Conservation (phyloP, 805 yeast genomes). For the Barnettozyma siamensis region DNA sequence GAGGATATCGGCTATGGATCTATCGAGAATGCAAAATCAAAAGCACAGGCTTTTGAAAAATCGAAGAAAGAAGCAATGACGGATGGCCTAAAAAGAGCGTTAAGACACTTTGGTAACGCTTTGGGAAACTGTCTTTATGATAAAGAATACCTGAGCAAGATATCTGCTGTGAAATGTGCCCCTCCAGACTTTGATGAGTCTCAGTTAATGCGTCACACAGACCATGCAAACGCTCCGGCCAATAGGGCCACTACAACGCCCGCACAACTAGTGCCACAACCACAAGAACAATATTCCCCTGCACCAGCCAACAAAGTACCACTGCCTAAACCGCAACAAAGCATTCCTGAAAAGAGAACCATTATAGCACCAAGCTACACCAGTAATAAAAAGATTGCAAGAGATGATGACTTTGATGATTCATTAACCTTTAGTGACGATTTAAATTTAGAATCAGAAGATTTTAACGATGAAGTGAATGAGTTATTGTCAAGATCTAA, state of each 20-base stretch:
- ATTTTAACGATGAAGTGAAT: constrained; percentile 26
- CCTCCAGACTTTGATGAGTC: constrained; percentile 42
- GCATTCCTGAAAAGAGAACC: constrained; percentile 17
- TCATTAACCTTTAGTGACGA: constrained; percentile 51
- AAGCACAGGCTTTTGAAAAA: constrained; percentile 75
- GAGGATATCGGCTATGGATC: constrained; percentile 88
- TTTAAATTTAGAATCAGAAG: constrained; percentile 32
- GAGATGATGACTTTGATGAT: constrained; percentile 41
- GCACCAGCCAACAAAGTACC: constrained; percentile 1
- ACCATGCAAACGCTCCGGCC: constrained; percentile 8
- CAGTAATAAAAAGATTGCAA: constrained; percentile 3
- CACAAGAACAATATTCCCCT: background rate
- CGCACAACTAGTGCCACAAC: background rate
- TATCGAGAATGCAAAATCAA: constrained; percentile 65
- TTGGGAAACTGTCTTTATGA: constrained; percentile 84
- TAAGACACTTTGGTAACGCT: constrained; percentile 77
- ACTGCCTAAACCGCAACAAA: background rate
- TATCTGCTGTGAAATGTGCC: constrained; percentile 37
- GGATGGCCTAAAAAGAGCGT: constrained; percentile 73
- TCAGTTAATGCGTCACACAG: constrained; percentile 31
- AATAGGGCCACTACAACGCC: constrained; percentile 15
- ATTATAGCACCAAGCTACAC: constrained; percentile 2
- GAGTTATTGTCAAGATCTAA: constrained; percentile 19
- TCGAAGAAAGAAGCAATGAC: constrained; percentile 82
- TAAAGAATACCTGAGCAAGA: constrained; percentile 50